A percentile compares a stretch with the other conserved stretches of the same genome.
Conservation (phyloP, 148 eudicot species). For the Simmondsia chinensis region DNA sequence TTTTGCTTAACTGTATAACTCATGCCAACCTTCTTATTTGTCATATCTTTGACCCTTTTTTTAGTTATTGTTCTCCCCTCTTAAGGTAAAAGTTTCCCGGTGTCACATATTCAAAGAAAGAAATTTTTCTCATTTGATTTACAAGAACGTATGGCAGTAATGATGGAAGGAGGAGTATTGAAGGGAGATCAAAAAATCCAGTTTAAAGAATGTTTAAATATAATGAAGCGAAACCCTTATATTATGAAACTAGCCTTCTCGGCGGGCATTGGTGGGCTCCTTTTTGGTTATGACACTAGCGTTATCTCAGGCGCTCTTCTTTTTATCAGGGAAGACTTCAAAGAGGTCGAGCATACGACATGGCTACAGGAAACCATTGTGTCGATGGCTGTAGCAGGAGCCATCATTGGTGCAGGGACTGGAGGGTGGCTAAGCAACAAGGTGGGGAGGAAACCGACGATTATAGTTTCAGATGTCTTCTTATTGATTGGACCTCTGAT, state of each 20-base stretch:
- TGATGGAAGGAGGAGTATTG: conserved; percentile 54
- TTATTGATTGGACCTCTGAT: conserved; percentile 27
- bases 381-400: conserved; percentile 33
- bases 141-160: too few relatives aligned
- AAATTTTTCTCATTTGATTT: too few relatives aligned
- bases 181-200: conserved; percentile 37
- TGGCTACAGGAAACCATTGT: conserved; percentile 38
- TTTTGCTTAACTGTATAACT: too few relatives aligned
- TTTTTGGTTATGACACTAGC: conserved; percentile 80
- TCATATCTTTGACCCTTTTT: too few relatives aligned
- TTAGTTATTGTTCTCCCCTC: too few relatives aligned
- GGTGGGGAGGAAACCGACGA: conserved; percentile 24
- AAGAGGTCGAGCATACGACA: conserved; percentile 16
- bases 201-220: conserved; percentile 63
- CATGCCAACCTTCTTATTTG: too few relatives aligned
- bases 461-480: conserved; percentile 22
- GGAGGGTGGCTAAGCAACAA: conserved; percentile 31
- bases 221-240: conserved; percentile 44
- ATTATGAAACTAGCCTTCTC: conserved; percentile 63
- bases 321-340: conserved; percentile 22
- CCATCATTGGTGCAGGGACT: conserved; percentile 27
- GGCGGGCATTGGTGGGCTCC: conserved; percentile 74
- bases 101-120: too few relatives aligned
- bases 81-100: too few relatives aligned
- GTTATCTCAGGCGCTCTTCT: conserved; percentile 28